A percentile compares a stretch with the other conserved stretches of the same genome.
Conservation (phyloP, 2,329 filamentous ascomycete genomes). For the Fusarium sp. region DNA sequence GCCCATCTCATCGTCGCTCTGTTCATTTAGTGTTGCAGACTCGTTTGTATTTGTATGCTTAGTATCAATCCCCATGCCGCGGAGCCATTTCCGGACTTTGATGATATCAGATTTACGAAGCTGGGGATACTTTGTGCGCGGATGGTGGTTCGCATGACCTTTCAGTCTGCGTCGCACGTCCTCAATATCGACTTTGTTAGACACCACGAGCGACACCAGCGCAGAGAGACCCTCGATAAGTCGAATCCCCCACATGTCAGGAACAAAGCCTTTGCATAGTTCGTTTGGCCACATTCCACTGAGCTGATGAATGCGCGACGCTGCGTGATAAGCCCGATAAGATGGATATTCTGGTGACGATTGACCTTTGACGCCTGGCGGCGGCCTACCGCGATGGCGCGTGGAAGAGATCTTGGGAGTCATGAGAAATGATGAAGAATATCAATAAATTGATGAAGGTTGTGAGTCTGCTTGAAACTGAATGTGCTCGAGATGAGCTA, state of each 20-base stretch:
- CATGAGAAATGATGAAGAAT: background rate
- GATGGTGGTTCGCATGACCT: background rate
- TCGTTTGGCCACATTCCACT: background rate
- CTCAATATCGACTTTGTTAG: background rate
- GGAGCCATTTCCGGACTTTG: background rate
- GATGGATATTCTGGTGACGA: background rate
- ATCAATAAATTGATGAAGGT: background rate
- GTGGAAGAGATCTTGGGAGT: background rate
- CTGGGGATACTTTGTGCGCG: background rate
- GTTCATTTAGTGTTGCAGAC: background rate
- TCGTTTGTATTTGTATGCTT: background rate
- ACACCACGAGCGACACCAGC: background rate
- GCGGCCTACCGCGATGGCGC: background rate
- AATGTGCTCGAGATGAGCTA: background rate
- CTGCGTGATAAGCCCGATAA: background rate
- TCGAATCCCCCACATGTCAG: background rate
- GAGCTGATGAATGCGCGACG: background rate
- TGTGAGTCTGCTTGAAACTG: background rate
- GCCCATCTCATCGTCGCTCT: background rate
- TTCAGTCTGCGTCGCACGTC: background rate
- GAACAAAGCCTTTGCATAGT: background rate
- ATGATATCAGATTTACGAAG: background rate
- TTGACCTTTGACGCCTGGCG: background rate
- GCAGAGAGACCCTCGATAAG: background rate
- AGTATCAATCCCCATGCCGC: background rate